Percentiles rank a stretch among this genome's conserved stretches.
Conservation (phyloP, 495 filamentous ascomycete genomes). For the Penicillium silybi region DNA sequence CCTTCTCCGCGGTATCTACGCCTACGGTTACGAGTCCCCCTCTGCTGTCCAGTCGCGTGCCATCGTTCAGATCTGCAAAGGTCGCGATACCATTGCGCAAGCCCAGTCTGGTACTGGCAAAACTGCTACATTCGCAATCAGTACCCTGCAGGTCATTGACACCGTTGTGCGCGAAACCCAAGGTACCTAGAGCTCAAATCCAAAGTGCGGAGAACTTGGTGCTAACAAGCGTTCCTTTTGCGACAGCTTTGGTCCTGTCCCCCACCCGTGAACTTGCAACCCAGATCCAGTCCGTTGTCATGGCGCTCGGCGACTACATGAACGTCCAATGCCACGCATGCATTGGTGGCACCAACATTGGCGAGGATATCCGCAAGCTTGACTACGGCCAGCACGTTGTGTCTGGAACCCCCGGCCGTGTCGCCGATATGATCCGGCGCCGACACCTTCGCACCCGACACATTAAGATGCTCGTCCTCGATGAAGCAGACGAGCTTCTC, state of each 20-base stretch:
- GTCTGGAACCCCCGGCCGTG: slow-evolving; percentile 90
- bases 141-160: slow-evolving; percentile 91
- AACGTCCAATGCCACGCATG: slow-evolving; percentile 98
- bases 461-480: slow-evolving; percentile 99
- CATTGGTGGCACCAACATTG: slow-evolving; percentile 96
- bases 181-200: slow-evolving; percentile 35
- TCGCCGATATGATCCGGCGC: slow-evolving; percentile 98
- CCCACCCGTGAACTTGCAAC: slow-evolving; percentile 96
- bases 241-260: slow-evolving; percentile 84
- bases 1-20: slow-evolving; percentile 94
- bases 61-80: slow-evolving; percentile 98
- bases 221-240: slow-evolving; percentile 10
- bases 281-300: slow-evolving; percentile 96
- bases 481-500: slow-evolving; percentile 91
- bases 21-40: slow-evolving; percentile 96
- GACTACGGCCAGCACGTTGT: slow-evolving; percentile 97
- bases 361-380: slow-evolving; percentile 94
- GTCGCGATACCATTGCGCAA: slow-evolving; percentile 96
- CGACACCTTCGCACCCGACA: slow-evolving; percentile 86
- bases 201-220: neutral
- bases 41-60: slow-evolving; percentile 96
- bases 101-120: slow-evolving; percentile 99
- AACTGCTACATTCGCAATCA: slow-evolving; percentile 98
- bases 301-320: slow-evolving; percentile 98
- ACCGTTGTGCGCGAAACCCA: slow-evolving; percentile 81